Evolutionary conservation across 306 rosid genomes (phyloP), one percentile per base, ranked within the genome.

Genomic region (Dryas drummondii): DNA sequence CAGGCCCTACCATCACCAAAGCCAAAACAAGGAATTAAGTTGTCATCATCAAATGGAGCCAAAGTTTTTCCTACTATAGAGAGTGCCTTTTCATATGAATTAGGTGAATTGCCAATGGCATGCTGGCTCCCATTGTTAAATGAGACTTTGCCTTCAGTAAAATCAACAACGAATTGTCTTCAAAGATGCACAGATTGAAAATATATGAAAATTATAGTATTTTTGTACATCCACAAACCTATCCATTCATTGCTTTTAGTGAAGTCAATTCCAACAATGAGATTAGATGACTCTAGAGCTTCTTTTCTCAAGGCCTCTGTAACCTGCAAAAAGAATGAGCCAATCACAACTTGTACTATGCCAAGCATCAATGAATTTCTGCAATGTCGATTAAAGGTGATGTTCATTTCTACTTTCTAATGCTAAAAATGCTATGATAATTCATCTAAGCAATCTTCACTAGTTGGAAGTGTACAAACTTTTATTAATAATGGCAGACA

Each of bases 171-270:
- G 40, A 51, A 81, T 83, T 80, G 58, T 76, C 52, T 62, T 72
- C 75, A 51, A 69, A 73, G 74, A 66, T 1, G 9, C 63, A 69
- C 41, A 68, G 14, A 11, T 78, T 52, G 1, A 27, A 27, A 27
- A 27, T 27, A 52, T 27, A 63, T n/a, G 27, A 63, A 15, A 4
- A 41, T 42, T 63, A 48, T 12, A 16, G 68, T 41, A 15, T 62
- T 41, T 41, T 0, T 77, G 45, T 46, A 78, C 40, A 54, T 45
- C 17, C 8, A 87, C 83, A 46, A 60, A 91, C 97, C 98, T 79
- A 94, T 87, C 97, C 97, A 91, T 72, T 94, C 98, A 80, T 94
- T 94, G 87, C 98, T 91, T 80, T 91, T 94, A 4, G 97, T 94
- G 77, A 94, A 94, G 82, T 94, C 97, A 72, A 94, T 82, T 79